Base-by-base conservation (phyloP, 2,329 filamentous ascomycete genomes). In the Coniochaeta sp. region DNA sequence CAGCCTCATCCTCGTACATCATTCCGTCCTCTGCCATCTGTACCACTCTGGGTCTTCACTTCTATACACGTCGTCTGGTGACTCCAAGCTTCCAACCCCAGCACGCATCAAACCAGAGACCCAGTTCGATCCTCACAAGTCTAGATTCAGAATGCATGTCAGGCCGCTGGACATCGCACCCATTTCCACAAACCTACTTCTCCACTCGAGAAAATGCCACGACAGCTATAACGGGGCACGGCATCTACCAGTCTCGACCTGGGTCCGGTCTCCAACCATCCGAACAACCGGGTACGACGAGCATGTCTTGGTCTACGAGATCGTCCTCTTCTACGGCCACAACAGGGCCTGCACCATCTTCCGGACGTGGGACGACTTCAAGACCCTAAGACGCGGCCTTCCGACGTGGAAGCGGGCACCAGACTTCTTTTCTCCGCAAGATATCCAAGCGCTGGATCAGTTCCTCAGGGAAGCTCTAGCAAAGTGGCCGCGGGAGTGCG, bases 281-380 rank as follows among this genome's bases (percentile, higher is more conserved):
- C 34, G 56, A 36, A 34, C 34, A n/a, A 58, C 60, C 14, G 57
- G 28, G 26, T 47, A 57, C 52, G 58, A 32, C 28, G 59, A 62
- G 10, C 40, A 62, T 26, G 50, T 57, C 14, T 59, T 59, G 16
- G 32, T 64, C 30, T 68, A 68, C 62, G 61, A 66, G 44, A 64
- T 73, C n/a, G 62, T 65, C 28, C 68, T 72, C 9, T 67, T 65
- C 62, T 72, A 71, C 62, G 26, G 60, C 14, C 62, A 65, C 60
- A 70, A 72, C 67, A 65, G 71, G n/a, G 69, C 70, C 17, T 73
- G 70, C 65, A 67, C 62, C 30, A 64, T 72, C 55, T 65, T 64
- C 62, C 69, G 70, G 34, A 64, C 65, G 34, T 62, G 63, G 61
- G 67, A 68, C 52, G 70, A 72, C 58, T 68, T 72, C 55, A 59